Base-by-base conservation (phyloP, 1,284 basidiomycete species). In the Neotropicomus parvogracilis region DNA sequence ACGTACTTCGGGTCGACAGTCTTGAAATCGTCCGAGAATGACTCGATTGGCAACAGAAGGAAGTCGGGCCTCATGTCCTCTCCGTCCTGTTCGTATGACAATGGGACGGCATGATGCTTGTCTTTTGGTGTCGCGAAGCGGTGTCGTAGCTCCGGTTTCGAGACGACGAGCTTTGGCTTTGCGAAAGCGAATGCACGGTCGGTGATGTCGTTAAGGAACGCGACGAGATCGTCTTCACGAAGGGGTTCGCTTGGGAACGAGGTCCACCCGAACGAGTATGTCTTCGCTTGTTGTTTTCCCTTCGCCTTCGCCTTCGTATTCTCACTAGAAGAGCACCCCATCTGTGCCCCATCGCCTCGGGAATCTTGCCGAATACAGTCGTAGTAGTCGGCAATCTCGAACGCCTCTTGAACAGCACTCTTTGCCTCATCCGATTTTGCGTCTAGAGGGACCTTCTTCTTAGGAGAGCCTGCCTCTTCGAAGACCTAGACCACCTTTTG, bases 1-100 rank as follows among this genome's bases (percentile, higher is more conserved):
- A 58, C 11, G 20, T 53, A 58, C 13, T 24, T 35, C 27, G 26
- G 2, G n/a, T 58, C 49, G 13, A 50, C 44, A 0, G 42, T 50
- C 36, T 42, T 24, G 24, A 24, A 24, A 8, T 24, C 24, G 24
- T 24, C 8, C 24, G 24, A 24, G 24, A 24, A 24, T 8, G 24
- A 4, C 24, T 24, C 24, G 24, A 24, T 24, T 8, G 24, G 24
- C 24, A 24, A 24, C 8, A 24, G 8, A 24, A 24, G 24, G 8
- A 24, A 24, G 24, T 24, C 24, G 24, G 24, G 8, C 24, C 24
- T 24, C 24, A 24, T 24, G 24, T 24, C 24, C 24, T 24, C 24
- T 24, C 24, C 24, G 24, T 24, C 24, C 24, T 24, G 24, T 8
- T 24, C 24, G 24, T 24, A 24, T 8, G 24, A 24, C 8, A 24